Evolutionary conservation across 2,329 filamentous ascomycete genomes (phyloP), one percentile per base, ranked within the genome.

Genomic region (Atkinsonella texensis): DNA sequence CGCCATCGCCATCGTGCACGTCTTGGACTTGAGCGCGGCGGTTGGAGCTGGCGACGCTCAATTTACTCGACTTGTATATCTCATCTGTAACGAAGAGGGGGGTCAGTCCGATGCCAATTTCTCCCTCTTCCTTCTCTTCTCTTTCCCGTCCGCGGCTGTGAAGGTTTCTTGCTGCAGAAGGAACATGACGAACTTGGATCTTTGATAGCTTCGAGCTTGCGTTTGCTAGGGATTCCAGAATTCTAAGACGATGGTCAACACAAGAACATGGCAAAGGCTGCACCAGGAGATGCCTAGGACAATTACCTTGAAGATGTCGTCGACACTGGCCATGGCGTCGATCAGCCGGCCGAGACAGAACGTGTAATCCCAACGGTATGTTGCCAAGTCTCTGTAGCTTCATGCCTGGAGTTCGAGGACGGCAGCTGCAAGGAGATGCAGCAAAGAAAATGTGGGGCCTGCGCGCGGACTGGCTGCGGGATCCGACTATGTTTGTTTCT

Each of bases 1-100:
- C 72, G 43, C 66, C 62, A 56, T 75, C 67, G 53, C 71, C 65
- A 33, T 67, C 17, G 11, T 47, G 51, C 32, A 52, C 65, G 50
- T 70, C 67, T 52, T 72, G 67, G 45, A 79, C 72, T 20, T 63
- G 70, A 32, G 70, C 64, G 54, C 73, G 72, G 11, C 73, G 72
- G 49, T 68, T 72, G 47, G 65, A 65, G 57, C 68, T 69, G 53
- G 74, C 74, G 49, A 69, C 60, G 51, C 68, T 68, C 40, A 77
- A 60, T 54, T 79, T 82, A 42, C 74, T 76, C 5, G 79, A 75
- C 63, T 85, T 85, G 70, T 84, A 84, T 51, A 83, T 70, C 57
- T 84, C 72, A 59, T 75, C 81, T 83, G 46, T 31, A 20, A 11
- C 15, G 17, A 44, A 31, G n/a, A n/a, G 44, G 38, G 8, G 13